A percentile compares a stretch with the other conserved stretches of the same genome.
These are phyloP conservation scores for Dendrothele bispora DNA, from an alignment of 768 basidiomycete genomes.

Conservation along the genomic window DNA sequence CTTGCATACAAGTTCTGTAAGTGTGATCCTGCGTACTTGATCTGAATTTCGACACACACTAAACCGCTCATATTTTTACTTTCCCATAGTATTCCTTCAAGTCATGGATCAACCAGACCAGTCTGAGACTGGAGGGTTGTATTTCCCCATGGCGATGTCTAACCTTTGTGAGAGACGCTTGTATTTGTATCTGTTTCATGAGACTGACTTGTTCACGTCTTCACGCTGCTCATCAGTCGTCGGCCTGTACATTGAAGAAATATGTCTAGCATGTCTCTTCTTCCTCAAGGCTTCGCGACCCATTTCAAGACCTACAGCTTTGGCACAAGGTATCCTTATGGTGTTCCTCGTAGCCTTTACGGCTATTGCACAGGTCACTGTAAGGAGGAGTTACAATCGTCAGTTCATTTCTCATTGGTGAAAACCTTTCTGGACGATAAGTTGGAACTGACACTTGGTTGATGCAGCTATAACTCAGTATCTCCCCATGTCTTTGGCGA, in stretches of 20 bases:
- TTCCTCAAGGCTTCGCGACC: constrained; percentile 53
- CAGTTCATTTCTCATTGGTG: constrained; percentile 10
- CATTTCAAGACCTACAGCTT: constrained; percentile 25
- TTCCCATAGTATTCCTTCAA: constrained; percentile 41
- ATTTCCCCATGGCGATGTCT: constrained; percentile 47
- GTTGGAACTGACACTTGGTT: neutral
- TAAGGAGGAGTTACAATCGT: constrained; percentile 42
- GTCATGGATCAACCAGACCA: constrained; percentile 55
- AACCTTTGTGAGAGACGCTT: constrained; percentile 42
- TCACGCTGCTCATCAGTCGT: constrained; percentile 46
- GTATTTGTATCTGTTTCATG: constrained; percentile 17
- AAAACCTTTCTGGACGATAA: neutral
- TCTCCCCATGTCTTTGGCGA: constrained; percentile 65
- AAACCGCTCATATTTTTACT: neutral
- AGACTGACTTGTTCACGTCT: neutral
- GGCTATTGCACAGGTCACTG: constrained; percentile 38
- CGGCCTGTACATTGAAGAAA: constrained; percentile 71
- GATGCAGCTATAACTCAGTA: constrained; percentile 47
- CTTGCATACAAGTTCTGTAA: constrained; percentile 58
- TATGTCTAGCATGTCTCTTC: constrained; percentile 65
- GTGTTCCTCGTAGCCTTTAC: constrained; percentile 59
- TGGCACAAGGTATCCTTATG: constrained; percentile 53
- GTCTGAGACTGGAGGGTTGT: constrained; percentile 45
- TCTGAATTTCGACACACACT: too few species aligned
- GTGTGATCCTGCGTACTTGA: constrained; percentile 13